Percentiles rank a stretch among this genome's conserved stretches.
Evolutionary conservation across 2,329 filamentous ascomycete species (phyloP).

Genomic region (Pseudogymnoascus sp.): DNA sequence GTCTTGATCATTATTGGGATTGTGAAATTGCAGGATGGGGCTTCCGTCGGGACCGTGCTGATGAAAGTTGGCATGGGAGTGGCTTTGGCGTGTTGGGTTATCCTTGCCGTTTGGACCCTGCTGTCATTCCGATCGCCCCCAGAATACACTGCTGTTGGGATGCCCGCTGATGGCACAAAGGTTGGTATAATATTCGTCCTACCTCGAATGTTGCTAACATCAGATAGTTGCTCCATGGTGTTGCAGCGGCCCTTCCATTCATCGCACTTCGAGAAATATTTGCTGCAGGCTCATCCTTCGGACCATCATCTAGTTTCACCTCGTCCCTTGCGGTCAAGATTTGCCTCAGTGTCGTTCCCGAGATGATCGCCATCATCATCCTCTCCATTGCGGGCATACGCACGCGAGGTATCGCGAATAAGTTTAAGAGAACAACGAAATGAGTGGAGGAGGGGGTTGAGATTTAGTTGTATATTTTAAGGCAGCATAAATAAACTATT

Average conservation of each 20-base stretch:
- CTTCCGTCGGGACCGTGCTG: background rate
- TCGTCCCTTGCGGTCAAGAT: background rate
- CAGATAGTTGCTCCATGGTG: background rate
- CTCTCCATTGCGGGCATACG: background rate
- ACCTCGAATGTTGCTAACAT: background rate
- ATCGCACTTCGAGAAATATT: conserved; percentile 2
- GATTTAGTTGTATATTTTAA: background rate
- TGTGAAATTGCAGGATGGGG: conserved; percentile 1
- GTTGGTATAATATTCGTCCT: background rate
- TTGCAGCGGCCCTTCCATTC: background rate
- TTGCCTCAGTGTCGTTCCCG: background rate
- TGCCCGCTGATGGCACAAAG: background rate
- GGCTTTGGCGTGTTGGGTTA: background rate
- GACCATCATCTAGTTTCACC: background rate
- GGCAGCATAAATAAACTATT: background rate
- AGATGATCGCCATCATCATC: background rate
- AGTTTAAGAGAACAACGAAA: background rate
- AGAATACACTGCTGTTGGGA: background rate
- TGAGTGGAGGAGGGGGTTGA: background rate
- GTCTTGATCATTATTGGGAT: background rate
- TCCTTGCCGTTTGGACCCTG: background rate
- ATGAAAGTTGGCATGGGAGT: conserved; percentile 2
- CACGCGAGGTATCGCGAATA: background rate
- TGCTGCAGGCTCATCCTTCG: background rate
- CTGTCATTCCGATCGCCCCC: background rate